Evolutionary conservation across 257 asterid genomes (phyloP).

Genomic region (Forsythia suspensa): DNA sequence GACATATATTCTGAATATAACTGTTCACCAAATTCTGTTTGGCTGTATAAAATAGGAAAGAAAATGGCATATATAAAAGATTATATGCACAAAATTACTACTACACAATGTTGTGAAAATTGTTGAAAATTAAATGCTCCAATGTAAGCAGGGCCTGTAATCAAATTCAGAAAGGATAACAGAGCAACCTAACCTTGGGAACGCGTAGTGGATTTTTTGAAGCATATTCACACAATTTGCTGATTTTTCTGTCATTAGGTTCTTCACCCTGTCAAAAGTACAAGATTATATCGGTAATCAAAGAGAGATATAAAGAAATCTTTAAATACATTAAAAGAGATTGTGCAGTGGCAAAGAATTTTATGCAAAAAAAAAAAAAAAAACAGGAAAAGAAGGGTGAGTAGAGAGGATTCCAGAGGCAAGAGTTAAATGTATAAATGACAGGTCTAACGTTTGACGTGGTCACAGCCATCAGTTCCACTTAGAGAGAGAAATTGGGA

Average conservation of each 20-base stretch:
- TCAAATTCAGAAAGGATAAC: constrained; percentile 12
- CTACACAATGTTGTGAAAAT: background rate
- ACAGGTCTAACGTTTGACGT: background rate
- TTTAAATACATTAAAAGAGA: background rate
- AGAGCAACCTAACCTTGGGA: constrained; percentile 60
- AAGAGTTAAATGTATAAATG: background rate
- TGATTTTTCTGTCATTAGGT: constrained; percentile 69
- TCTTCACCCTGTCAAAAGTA: constrained; percentile 59
- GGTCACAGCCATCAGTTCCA: background rate
- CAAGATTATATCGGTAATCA: constrained; percentile 19
- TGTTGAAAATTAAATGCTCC: background rate
- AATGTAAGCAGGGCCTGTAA: background rate
- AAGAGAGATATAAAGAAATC: constrained; percentile 3
- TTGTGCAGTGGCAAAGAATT: background rate
- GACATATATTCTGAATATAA: background rate
- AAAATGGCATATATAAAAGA: background rate
- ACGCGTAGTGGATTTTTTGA: constrained; percentile 79
- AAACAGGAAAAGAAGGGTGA: background rate
- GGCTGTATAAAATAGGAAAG: background rate
- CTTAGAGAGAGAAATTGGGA: background rate
- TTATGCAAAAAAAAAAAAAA: background rate
- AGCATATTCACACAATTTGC: constrained; percentile 77
- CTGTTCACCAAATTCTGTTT: background rate
- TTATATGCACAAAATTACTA: background rate
- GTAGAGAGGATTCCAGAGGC: background rate